Evolutionary conservation across 148 eudicot species (phyloP), one percentile per base, ranked within the genome.

Genomic region (Amaranthus hypochondriacus): DNA sequence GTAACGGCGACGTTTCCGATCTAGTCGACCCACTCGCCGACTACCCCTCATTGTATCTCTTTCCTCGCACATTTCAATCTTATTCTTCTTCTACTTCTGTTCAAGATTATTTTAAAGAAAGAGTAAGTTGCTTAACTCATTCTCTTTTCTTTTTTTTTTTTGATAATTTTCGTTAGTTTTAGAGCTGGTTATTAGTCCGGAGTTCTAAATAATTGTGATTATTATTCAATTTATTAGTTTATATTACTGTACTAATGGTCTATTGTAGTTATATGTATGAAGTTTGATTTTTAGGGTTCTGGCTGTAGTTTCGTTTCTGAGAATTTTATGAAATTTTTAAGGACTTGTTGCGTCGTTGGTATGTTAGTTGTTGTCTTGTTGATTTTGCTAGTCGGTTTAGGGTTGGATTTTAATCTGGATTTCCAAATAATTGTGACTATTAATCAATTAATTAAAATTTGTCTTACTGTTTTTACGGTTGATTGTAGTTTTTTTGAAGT

Each of bases 21-120:
- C 60, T 76, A 8, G 60, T 47, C 21, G 84, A 83, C 59, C 83
- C 86, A 15, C 77, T 83, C 72, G 62, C 18, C 65, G 83, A 55
- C 52, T 75, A 55, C 70, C 68, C 84, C n/a, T 39, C 59, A 21
- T 52, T 69, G 48, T 74, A 78, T 54, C 78, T 81, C n/a, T 75
- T 83, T 69, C 81, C 72, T 57, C 80, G 58, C 46, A 62, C 81
- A 3, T 64, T 68, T 64, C 66, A 64, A 3, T n/a, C 48, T 2
- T 47, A 58, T 10, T 48, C 71, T 53, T 75, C 70, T 28, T 74
- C 73, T 46, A 47, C 68, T 5, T 51, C 39, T 21, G 28, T 81
- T 18, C 80, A 79, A 63, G 56, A 79, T 75, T 59, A 61, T 73
- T 74, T 87, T 75, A 89, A 83, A 62, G 70, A 84, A 13, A 55